Evolutionary conservation across 148 eudicot species (phyloP), one percentile per base, ranked within the genome.

Genomic region (Bassia scoparia): DNA sequence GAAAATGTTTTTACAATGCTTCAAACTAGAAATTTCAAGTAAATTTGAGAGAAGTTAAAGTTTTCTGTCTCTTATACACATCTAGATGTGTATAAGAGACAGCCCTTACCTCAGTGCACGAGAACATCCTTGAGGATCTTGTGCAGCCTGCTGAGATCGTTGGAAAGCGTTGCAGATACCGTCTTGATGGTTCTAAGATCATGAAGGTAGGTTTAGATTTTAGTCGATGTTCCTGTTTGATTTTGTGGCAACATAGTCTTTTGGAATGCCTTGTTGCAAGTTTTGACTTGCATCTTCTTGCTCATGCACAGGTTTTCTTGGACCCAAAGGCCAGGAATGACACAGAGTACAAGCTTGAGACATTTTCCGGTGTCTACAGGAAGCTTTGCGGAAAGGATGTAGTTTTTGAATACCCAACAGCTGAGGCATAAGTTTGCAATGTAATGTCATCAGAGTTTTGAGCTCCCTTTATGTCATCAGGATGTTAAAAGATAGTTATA

Each of bases 341-440:
- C 66, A 93, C 98, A 0, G 96, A 90, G 88, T 87, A 93, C 86
- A 93, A 93, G 82, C 89, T 93, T 21, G 98, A 93, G 81, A 87
- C 98, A 15, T 93, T 87, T 66, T 77, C 92, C 37, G 96, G 88
- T 52, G 96, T 93, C 38, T 90, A 90, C 86, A 82, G 87, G 76
- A 93, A 90, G 89, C 92, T 93, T 41, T 88, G 91, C n/a, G 98
- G 98, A 64, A 90, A 93, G 78, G 96, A 93, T 61, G 96, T 93
- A 26, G 94, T 90, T 54, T 93, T 93, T 41, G 96, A 93, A 27
- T 93, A 84, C 80, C 93, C 98, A 0, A 50, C 76, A 0, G 67
- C 85, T 0, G 96, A 88, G 61, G 77, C 89, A 15, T 89, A 81
- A 87, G 68, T 24, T 24, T 64, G 61, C 56, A 34, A 38, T 52